Base-by-base conservation (phyloP, 75 land plant species). In the Ceratopteris richardii region DNA sequence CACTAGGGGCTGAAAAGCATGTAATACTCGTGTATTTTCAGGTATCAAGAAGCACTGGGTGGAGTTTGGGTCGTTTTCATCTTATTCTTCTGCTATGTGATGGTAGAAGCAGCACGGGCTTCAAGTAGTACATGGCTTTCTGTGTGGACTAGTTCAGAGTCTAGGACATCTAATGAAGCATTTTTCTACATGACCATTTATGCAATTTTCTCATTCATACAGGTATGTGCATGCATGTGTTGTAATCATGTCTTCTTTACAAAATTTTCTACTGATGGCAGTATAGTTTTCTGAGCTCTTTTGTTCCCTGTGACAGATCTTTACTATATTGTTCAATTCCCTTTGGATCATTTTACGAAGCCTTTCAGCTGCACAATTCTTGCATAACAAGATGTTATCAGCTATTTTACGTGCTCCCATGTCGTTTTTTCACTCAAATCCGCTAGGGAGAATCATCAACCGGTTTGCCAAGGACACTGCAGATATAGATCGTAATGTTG, bases 401-500 rank as follows among this genome's bases (percentile, higher is more conserved):
- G 79, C 96, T 12, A 86, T 90, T 37, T 43, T 95, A 17, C 75
- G 97, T 69, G 96, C 97, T 61, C 92, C 99, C 30, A 94, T 94
- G 96, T 73, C 86, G 11, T 95, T 95, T 64, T 95, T 95, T 65
- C 87, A 90, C 52, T 77, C 99, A 25, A 95, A 86, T 65, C 99
- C 99, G 30, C 36, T 90, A 51, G 99, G 97, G 44, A 74, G 99
- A 21, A 81, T 95, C 27, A 90, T 95, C 62, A 95, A 95, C 57
- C 71, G 99, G 24, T 95, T 95, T 84, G 92, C 99, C 31, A 95
- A 90, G 70, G 99, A 95, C 65, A 70, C 81, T 2, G 88, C 86
- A 17, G 99, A 95, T 64, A 84, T 95, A 10, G 99, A 95, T 62
- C 71, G 97, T 1, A 82, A 50, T 72, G 86, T 95, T 61, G 97